Conservation (phyloP, 306 rosid species). For the Alnus glutinosa region DNA sequence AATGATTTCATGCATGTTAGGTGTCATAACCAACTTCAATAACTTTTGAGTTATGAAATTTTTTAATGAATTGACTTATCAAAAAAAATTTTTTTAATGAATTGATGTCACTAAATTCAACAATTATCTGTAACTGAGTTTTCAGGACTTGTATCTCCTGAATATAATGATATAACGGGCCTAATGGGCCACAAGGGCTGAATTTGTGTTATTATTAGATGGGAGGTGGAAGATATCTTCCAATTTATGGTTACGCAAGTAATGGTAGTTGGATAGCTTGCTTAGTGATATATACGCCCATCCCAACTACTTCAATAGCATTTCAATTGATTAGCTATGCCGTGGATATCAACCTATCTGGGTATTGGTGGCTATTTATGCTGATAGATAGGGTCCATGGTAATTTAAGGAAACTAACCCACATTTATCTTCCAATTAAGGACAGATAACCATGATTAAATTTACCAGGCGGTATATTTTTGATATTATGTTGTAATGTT, state of each 20-base stretch:
- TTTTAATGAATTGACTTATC: conserved; percentile 8
- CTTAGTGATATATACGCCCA: conserved; percentile 13
- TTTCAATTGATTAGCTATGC: not conserved
- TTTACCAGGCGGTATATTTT: not conserved
- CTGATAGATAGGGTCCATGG: not conserved
- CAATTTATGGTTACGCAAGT: conserved; percentile 22
- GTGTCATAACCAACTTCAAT: not conserved
- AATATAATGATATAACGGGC: conserved; percentile 5
- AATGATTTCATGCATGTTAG: conserved; percentile 4
- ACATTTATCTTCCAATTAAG: conserved; percentile 14
- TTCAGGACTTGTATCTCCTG: conserved; percentile 10
- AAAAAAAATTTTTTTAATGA: conserved; percentile 1
- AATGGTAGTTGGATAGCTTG: conserved; percentile 19
- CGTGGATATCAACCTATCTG: not conserved
- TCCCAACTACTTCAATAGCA: conserved; percentile 8
- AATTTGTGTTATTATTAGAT: conserved; percentile 16
- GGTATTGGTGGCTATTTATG: not conserved
- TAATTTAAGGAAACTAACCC: not conserved
- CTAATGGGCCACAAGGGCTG: not conserved
- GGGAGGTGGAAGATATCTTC: conserved; percentile 11
- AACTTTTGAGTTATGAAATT: conserved; percentile 7
- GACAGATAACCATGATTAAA: not conserved
- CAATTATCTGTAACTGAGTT: conserved; percentile 3
- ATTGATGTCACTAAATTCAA: conserved; percentile 6
- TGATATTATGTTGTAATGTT: not conserved